phyloP scores from a whole-genome alignment of 495 filamentous ascomycete species.

The Cercophora scortea region DNA sequence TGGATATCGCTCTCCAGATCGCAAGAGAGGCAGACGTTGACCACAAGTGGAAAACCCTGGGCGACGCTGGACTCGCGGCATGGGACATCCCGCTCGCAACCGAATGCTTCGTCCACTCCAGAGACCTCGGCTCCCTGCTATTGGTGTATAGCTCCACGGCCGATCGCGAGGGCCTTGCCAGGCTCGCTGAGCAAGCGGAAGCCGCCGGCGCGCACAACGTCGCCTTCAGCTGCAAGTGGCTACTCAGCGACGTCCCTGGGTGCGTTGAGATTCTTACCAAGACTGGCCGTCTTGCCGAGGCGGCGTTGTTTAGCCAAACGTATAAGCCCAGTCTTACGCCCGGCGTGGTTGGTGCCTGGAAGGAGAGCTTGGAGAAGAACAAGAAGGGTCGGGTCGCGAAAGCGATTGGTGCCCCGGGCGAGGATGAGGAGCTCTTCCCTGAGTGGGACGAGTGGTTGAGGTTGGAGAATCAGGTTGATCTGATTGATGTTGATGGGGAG shows the following conservation, averaged over 20 bases:
- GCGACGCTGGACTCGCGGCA: conserved; percentile 75
- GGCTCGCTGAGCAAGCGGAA: conserved; percentile 65
- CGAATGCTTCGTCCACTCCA: conserved; percentile 85
- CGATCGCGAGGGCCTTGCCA: conserved; percentile 62
- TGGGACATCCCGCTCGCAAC: conserved; percentile 87
- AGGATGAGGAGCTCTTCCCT: conserved; percentile 88
- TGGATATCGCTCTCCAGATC: conserved; percentile 78
- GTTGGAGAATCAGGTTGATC: conserved; percentile 62
- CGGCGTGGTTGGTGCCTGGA: conserved; percentile 69
- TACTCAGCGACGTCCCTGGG: conserved; percentile 70
- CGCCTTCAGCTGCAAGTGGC: conserved; percentile 85
- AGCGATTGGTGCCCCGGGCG: conserved; percentile 72
- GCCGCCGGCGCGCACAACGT: conserved; percentile 78
- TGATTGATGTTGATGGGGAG: conserved; percentile 14
- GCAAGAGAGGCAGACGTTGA: conserved; percentile 77
- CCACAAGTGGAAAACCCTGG: conserved; percentile 96
- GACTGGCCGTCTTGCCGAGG: conserved; percentile 74
- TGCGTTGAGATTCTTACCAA: conserved; percentile 73
- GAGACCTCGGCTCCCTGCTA: conserved; percentile 81
- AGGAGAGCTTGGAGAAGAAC: conserved; percentile 64
- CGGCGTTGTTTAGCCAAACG: conserved; percentile 85
- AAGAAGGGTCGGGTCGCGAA: conserved; percentile 80
- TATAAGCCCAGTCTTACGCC: conserved; percentile 78
- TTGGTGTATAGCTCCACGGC: conserved; percentile 78
- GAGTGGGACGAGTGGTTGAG: conserved; percentile 88